These are phyloP conservation scores for Citrus australasica DNA, from an alignment of 345 rosid species.

Conservation along the genomic window DNA sequence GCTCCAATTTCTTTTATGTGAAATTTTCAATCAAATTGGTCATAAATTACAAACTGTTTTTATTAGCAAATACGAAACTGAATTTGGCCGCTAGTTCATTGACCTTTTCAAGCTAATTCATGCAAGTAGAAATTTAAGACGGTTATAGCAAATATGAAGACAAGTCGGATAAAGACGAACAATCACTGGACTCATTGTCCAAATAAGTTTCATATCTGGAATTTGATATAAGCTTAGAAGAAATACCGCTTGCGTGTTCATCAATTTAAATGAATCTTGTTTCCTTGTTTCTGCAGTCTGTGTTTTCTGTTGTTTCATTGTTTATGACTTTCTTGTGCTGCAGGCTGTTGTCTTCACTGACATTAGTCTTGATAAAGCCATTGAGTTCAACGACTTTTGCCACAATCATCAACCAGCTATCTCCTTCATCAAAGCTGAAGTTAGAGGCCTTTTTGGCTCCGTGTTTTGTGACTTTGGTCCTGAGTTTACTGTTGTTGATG, in stretches of 20 bases:
- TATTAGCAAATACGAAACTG: not conserved
- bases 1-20: not conserved
- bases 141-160: not conserved
- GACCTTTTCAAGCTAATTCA: not conserved
- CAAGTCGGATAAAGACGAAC: not conserved
- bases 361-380: constrained; percentile 66
- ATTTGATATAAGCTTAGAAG: not conserved
- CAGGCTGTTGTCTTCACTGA: constrained; percentile 96
- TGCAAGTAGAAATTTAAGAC: not conserved
- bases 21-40: not conserved
- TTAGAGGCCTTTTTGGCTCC: constrained; percentile 95
- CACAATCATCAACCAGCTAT: constrained; percentile 87
- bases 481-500: constrained; percentile 82
- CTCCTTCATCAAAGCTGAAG: constrained; percentile 86
- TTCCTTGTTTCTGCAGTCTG: not conserved
- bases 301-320: not conserved
- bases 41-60: not conserved
- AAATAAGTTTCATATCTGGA: not conserved
- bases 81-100: not conserved
- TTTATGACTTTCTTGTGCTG: constrained; percentile 19
- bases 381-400: constrained; percentile 81
- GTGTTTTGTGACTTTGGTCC: constrained; percentile 98
- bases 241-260: not conserved
- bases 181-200: not conserved
- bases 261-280: not conserved